Evolutionary conservation across 208 protist genomes (phyloP), one percentile per base, ranked within the genome.

Genomic region (Acanthamoeba castellanii): DNA sequence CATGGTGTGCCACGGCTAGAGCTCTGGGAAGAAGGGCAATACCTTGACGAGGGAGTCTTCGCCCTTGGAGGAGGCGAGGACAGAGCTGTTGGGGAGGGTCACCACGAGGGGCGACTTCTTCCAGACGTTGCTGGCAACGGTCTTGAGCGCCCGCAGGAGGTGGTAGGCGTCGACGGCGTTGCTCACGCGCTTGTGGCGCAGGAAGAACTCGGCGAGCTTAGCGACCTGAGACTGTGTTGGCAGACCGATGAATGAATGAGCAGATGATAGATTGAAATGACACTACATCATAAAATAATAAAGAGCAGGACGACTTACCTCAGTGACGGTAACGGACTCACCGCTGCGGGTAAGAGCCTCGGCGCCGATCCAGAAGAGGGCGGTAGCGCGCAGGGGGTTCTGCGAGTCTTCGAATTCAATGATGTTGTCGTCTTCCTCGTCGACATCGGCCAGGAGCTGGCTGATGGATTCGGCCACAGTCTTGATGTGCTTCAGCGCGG

Each of bases 71-170:
- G 68, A 76, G 68, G 68, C 68, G 18, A 47, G 68, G 68, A 76
- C 27, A 27, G 68, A 76, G 34, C 13, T 76, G n/a, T 2, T 76
- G 68, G 68, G 68, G 68, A 76, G 18, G 68, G 68, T 76, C 68
- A 76, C 68, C 32, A 76, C 68, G 68, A 76, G 68, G 16, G 68
- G 68, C 68, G 68, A 76, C 68, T 76, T 76, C 68, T 76, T 76
- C 32, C 27, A 76, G 68, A 27, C 30, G 68, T 76, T 76, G 68
- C 34, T 76, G 68, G 68, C n/a, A 3, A 76, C 68, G 68, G 68
- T 76, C 68, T 76, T 76, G 22, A 76, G 68, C 4, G 68, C 68
- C 68, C 68, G 3, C 68, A 76, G 32, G 34, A 76, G 68, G 68
- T 76, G n/a, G n/a, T 76, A 76, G 22, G 68, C 68, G 34, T 76